Percentiles rank a stretch among this genome's conserved stretches.
Conservation (phyloP, 2,329 filamentous ascomycete species). For the Clonostachys solani region DNA sequence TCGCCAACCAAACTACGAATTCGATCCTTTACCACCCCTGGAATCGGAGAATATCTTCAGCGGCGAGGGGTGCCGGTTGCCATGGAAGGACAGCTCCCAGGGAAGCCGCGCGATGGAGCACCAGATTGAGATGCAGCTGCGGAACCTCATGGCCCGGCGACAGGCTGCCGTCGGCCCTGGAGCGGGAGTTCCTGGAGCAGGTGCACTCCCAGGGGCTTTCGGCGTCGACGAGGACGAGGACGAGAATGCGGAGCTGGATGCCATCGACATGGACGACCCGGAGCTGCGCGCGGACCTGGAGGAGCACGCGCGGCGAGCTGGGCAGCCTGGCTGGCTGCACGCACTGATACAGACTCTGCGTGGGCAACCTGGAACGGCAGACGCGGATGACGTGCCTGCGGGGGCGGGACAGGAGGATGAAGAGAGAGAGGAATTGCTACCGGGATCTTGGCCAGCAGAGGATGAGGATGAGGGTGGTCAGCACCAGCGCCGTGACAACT, state of each 20-base stretch:
- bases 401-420: slow-evolving; percentile 4
- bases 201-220: neutral
- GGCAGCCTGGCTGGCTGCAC: slow-evolving; percentile 17
- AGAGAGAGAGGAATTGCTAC: slow-evolving; percentile 8
- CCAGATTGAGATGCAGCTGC: slow-evolving; percentile 17
- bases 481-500: no score
- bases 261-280: slow-evolving; percentile 19
- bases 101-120: slow-evolving; percentile 1
- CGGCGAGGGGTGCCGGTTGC: slow-evolving; percentile 23
- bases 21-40: slow-evolving; percentile 76
- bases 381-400: slow-evolving; percentile 4
- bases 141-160: slow-evolving; percentile 16
- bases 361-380: slow-evolving; percentile 1
- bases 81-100: slow-evolving; percentile 28
- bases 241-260: slow-evolving; percentile 16
- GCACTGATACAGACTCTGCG: slow-evolving; percentile 17
- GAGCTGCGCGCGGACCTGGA: slow-evolving; percentile 23
- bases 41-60: slow-evolving; percentile 49
- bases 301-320: slow-evolving; percentile 14
- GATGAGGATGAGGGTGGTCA: slow-evolving; percentile 9
- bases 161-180: slow-evolving; percentile 6
- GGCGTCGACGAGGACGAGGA: slow-evolving; percentile 12
- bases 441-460: slow-evolving; percentile 25
- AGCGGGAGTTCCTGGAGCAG: slow-evolving; percentile 1
- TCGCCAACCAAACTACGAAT: slow-evolving; percentile 65